Conservation (phyloP, 768 basidiomycete species). For the Lactifluus echinatus region DNA sequence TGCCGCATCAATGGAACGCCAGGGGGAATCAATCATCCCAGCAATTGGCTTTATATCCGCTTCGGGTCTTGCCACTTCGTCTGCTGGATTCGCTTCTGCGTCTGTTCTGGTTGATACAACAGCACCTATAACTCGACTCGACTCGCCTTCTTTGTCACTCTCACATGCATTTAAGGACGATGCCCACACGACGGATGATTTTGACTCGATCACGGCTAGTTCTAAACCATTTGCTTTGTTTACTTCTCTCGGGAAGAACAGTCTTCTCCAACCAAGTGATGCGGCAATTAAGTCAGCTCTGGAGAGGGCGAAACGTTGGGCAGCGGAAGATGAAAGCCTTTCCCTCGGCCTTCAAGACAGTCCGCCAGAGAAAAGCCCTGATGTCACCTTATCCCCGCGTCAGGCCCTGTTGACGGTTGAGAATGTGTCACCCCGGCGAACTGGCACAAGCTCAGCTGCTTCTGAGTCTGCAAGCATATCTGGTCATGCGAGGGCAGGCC, state of each 20-base stretch:
- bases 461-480: neutral
- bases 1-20: neutral
- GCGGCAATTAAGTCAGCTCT: constrained; percentile 5
- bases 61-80: neutral
- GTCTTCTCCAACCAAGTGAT: constrained; percentile 7
- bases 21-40: neutral
- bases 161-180: neutral
- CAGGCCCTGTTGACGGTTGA: neutral
- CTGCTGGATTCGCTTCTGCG: neutral
- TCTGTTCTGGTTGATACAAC: neutral
- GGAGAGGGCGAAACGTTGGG: constrained; percentile 13
- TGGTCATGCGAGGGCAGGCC: neutral
- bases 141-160: neutral
- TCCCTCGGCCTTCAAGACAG: neutral
- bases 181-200: neutral
- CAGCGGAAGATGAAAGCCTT: constrained; percentile 6
- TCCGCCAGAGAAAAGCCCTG: neutral
- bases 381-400: neutral
- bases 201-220: neutral
- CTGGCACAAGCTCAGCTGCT: neutral
- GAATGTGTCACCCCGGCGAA: neutral
- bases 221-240: neutral
- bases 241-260: constrained; percentile 13
- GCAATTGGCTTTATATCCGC: constrained; percentile 6
- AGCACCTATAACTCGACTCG: neutral